Evolutionary conservation across 2,329 filamentous ascomycete genomes (phyloP).

Genomic region (Fusarium transvaalense): DNA sequence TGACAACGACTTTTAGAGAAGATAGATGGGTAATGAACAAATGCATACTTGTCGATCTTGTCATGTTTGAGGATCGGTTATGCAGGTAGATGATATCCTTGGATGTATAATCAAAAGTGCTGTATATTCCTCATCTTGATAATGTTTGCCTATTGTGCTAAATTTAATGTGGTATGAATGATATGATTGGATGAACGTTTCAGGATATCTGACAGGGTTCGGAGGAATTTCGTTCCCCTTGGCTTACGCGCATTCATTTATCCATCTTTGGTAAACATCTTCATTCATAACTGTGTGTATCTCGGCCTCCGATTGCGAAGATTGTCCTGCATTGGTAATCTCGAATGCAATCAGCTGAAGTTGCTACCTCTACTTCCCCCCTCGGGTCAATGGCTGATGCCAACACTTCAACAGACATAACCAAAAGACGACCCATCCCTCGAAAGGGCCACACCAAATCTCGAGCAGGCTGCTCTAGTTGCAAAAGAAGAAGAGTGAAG

Average conservation of each 20-base stretch:
- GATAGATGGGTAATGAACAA: conserved; percentile 42
- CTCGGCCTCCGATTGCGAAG: no score
- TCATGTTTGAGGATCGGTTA: conserved; percentile 40
- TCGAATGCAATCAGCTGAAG: neutral
- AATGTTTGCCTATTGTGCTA: neutral
- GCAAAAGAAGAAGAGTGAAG: conserved; percentile 60
- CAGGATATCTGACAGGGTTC: conserved; percentile 16
- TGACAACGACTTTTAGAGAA: conserved; percentile 83
- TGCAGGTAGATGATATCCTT: conserved; percentile 40
- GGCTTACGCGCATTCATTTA: conserved; percentile 16
- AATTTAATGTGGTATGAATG: neutral
- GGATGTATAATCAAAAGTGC: conserved; percentile 38
- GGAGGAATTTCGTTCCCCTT: conserved; percentile 17
- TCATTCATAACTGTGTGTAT: neutral
- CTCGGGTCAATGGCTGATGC: neutral
- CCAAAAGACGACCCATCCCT: conserved; percentile 50
- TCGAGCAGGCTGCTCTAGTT: conserved; percentile 51
- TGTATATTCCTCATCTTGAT: conserved; percentile 7
- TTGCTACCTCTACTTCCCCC: conserved; percentile 8
- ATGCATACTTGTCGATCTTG: conserved; percentile 41
- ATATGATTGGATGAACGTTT: conserved; percentile 22
- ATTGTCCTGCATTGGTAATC: neutral
- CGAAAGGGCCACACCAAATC: conserved; percentile 54
- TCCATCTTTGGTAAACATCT: neutral
- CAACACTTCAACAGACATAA: conserved; percentile 1